Conservation (phyloP, 345 rosid species). For the Dipteronia sinensis region DNA sequence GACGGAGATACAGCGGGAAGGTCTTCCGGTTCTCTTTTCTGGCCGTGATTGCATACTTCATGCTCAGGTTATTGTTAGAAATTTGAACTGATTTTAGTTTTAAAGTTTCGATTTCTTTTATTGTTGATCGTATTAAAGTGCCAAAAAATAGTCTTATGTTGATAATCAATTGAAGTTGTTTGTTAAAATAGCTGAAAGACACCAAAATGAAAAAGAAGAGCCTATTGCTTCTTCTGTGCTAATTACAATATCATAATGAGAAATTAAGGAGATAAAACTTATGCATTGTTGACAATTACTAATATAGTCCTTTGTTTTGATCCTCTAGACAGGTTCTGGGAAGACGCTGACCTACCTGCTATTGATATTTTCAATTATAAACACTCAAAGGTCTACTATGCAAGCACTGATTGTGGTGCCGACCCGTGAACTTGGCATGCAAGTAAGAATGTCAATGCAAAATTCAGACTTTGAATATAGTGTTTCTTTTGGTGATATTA, state of each 20-base stretch:
- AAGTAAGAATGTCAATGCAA: constrained; percentile 48
- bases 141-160: neutral
- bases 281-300: constrained; percentile 4
- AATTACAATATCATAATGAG: neutral
- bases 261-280: constrained; percentile 3
- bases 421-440: constrained; percentile 91
- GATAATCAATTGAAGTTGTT: neutral
- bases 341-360: constrained; percentile 89
- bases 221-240: neutral
- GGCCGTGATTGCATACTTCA: constrained; percentile 84
- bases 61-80: constrained; percentile 63
- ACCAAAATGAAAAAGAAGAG: neutral
- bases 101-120: neutral
- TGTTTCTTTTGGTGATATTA: neutral
- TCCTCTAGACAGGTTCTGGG: constrained; percentile 86
- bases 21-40: constrained; percentile 66
- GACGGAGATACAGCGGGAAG: constrained; percentile 73
- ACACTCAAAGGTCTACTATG: constrained; percentile 71
- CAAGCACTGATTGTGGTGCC: constrained; percentile 89
- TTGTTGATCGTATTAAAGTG: too few species aligned
- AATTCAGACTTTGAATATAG: neutral
- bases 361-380: constrained; percentile 60
- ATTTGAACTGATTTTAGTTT: neutral
- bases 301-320: constrained; percentile 31
- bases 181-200: too few species aligned